Base-by-base conservation (phyloP, 2,329 filamentous ascomycete species). In the Aspergillus sp. region DNA sequence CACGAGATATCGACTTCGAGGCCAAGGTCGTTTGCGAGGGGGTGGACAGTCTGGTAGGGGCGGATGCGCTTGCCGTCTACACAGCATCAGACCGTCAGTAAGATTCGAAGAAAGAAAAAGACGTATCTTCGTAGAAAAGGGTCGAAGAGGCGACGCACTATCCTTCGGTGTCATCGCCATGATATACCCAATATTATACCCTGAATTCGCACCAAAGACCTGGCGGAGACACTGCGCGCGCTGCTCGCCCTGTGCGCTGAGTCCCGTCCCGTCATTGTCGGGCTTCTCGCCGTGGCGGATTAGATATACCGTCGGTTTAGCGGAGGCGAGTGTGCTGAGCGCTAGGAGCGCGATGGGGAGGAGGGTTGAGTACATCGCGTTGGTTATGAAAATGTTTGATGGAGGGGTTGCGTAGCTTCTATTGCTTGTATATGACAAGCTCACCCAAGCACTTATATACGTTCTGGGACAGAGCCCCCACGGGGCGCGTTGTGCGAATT, bases 211-310 rank as follows among this genome's bases (percentile, higher is more conserved):
- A 0, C 85, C 84, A 68, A 89, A 89, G 1, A 89, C 83, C 8
- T 66, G 76, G 11, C 83, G 77, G n/a, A 89, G 74, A 64, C 86
- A 88, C 68, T 89, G 83, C 0, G 86, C 84, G 17, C 87, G 83
- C 72, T 85, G 61, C 57, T 80, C 64, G n/a, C 87, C 87, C 62
- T 81, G 68, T 0, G 79, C 66, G 59, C 73, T 85, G 50, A 89
- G 76, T 2, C 85, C 85, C 60, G 81, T 74, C 4, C 23, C 54
- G 38, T 77, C 76, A 17, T 80, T 79, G 43, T 69, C 60, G 3
- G 86, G 86, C 73, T 89, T 89, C 72, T 89, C 87, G 61, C 86
- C 87, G 65, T 89, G 87, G 19, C 86, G 83, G 70, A 89, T 89
- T 8, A 89, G 75, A 69, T 87, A 89, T 34, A 89, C 83, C 0